A percentile compares a stretch with the other conserved stretches of the same genome.
These are phyloP conservation scores for Coniochaeta ligniaria DNA, from an alignment of 2,329 filamentous ascomycete species.

Conservation along the genomic window DNA sequence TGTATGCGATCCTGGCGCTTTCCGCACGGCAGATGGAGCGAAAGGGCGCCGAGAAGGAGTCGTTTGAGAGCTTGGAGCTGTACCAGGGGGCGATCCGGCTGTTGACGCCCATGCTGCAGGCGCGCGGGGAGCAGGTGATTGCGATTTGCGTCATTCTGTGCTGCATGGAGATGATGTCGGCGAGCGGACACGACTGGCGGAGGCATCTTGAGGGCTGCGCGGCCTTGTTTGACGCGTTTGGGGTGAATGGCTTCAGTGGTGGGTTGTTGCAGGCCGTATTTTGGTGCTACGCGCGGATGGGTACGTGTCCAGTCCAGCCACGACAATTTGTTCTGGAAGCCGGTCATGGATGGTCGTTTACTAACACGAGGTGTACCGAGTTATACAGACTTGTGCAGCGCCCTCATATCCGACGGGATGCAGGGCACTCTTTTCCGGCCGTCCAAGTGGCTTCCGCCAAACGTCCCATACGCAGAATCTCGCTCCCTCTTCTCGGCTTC, in stretches of 20 bases:
- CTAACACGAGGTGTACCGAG: too few relatives aligned
- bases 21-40: conserved; percentile 47
- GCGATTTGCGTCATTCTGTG: conserved; percentile 31
- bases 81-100: conserved; percentile 47
- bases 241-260: conserved; percentile 44
- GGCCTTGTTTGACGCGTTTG: conserved; percentile 43
- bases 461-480: conserved; percentile 26
- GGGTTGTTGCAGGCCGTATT: conserved; percentile 48
- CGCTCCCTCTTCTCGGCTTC: conserved; percentile 23
- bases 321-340: too few relatives aligned
- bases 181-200: conserved; percentile 39
- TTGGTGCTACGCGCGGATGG: conserved; percentile 54
- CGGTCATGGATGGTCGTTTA: too few relatives aligned
- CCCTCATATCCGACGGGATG: conserved; percentile 45
- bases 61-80: conserved; percentile 39
- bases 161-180: conserved; percentile 35
- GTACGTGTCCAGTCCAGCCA: too few relatives aligned
- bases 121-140: conserved; percentile 23
- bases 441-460: conserved; percentile 37
- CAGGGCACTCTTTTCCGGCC: conserved; percentile 43
- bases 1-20: conserved; percentile 45
- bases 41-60: conserved; percentile 33
- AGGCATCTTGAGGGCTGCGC: conserved; percentile 52
- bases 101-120: conserved; percentile 25
- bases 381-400: conserved; percentile 45